Evolutionary conservation across 805 yeast genomes (phyloP).

Genomic region (Isabelozyma rhagii): DNA sequence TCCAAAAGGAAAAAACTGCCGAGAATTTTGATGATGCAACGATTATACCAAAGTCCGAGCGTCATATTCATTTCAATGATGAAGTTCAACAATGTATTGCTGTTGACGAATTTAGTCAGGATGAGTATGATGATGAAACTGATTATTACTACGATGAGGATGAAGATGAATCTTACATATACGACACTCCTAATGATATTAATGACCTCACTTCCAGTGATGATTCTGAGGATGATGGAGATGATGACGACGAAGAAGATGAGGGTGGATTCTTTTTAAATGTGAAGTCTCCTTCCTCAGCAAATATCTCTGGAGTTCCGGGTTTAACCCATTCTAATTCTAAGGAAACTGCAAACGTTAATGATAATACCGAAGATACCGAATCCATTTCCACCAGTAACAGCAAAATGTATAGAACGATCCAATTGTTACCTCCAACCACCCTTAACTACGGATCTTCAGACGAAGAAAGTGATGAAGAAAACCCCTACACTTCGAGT

Average conservation of each 20-base stretch:
- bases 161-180: slow-evolving; percentile 11
- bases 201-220: slow-evolving; percentile 6
- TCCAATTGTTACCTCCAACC: slow-evolving; percentile 82
- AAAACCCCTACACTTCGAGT: slow-evolving; percentile 47
- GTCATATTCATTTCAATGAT: slow-evolving; percentile 90
- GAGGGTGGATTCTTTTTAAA: slow-evolving; percentile 69
- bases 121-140: slow-evolving; percentile 23
- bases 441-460: slow-evolving; percentile 72
- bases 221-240: slow-evolving; percentile 26
- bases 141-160: slow-evolving; percentile 16
- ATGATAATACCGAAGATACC: slow-evolving; percentile 20
- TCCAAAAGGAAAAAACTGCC: neutral
- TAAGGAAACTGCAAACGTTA: slow-evolving; percentile 1
- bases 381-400: slow-evolving; percentile 28
- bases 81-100: slow-evolving; percentile 94
- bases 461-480: slow-evolving; percentile 61
- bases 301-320: slow-evolving; percentile 20
- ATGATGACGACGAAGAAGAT: slow-evolving; percentile 50
- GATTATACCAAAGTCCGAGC: slow-evolving; percentile 29
- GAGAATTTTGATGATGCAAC: neutral
- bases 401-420: slow-evolving; percentile 46
- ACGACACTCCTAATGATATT: slow-evolving; percentile 3
- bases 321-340: slow-evolving; percentile 19
- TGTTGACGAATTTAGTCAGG: slow-evolving; percentile 38
- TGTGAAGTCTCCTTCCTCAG: slow-evolving; percentile 43